Base-by-base conservation (phyloP, 225 moss, liverwort and hornwort species). In the Bryum argenteum region DNA sequence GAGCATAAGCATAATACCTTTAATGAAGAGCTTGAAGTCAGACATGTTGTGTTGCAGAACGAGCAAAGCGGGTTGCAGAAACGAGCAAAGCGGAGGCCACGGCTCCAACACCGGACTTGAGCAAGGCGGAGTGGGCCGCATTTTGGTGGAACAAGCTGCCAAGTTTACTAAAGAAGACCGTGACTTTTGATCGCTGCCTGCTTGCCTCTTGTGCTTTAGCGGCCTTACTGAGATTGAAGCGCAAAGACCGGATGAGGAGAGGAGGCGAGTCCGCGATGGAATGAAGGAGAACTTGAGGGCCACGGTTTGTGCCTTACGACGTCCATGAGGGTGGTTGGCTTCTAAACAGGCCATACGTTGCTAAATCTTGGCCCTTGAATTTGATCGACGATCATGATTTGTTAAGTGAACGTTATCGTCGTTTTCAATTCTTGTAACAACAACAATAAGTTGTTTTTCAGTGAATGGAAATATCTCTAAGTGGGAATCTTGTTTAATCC, bases 41-140 rank as follows among this genome's bases (percentile, higher is more conserved):
- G 87, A 79, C 87, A 87, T 84, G 69, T 74, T 74, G 56, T 84
- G 87, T 74, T 87, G 87, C 75, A 79, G 20, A 21, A 84, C 57
- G 8, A 87, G 79, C 83, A 87, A 23, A 43, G 87, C 81, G 9
- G 87, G 87, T 74, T 87, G 87, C 75, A 79, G 20, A 21, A 84
- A n/a, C 57, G 8, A 87, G 79, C 83, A 87, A 23, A 43, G 87
- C 81, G 9, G 87, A 81, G 0, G 78, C 80, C 12, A 76, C 74
- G 1, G 70, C 43, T 23, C 77, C 84, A 15, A 76, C 63, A 1
- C 84, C 69, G 22, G 77, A 70, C 63, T 75, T 84, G 45, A 71
- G 39, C 23, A 81, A 21, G 60, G 81, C 65, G 55, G 84, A 84
- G 53, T 81, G 81, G 11, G 87, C 87, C 81, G 84, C 84, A 62